Evolutionary conservation across 805 yeast species (phyloP), one percentile per base, ranked within the genome.

Genomic region (Starmerella khaoyaiensis): DNA sequence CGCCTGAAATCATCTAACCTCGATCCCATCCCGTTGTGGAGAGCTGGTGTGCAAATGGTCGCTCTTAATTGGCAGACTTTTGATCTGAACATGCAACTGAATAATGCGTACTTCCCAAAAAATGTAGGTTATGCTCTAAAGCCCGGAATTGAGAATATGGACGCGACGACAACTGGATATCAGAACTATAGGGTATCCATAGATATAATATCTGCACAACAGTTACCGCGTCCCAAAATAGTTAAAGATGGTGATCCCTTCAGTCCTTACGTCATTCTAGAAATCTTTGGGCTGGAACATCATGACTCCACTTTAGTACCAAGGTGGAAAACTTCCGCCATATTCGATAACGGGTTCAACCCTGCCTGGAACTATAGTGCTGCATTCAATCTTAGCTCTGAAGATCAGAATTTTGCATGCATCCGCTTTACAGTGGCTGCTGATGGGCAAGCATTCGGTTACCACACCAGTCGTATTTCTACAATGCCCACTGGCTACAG

Each of bases 61-160:
- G 97, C 98, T 0, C 76, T 94, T 0, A 90, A 87, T 54, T 87
- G 96, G 96, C 98, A 87, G 57, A 77, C 90, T 0, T 77, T 72
- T 54, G 98, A 90, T 53, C 41, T 74, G 14, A 95, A 96, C 0
- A 87, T 86, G 53, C 94, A 84, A 53, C 51, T 90, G 9, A 86
- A 84, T 55, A 79, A 79, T 44, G 81, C 3, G 61, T 84, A 69
- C 83, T 87, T 56, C 72, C 71, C 35, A 57, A 68, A 36, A 8
- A 40, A 41, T 2, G 36, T 12, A 0, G 99, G 99, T 0, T 90
- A 82, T 53, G 73, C 79, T 6, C 59, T 81, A 33, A 90, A 90
- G 51, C 95, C 96, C 0, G 3, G 54, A 54, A 36, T 32, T 41
- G 27, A 46, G 39, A 42, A 42, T 3, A 65, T 21, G 36, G 54